A percentile compares a stretch with the other conserved stretches of the same genome.
These are phyloP conservation scores for Sphagnum magellanicum DNA, from an alignment of 228 moss, liverwort and hornwort species.

Conservation along the genomic window DNA sequence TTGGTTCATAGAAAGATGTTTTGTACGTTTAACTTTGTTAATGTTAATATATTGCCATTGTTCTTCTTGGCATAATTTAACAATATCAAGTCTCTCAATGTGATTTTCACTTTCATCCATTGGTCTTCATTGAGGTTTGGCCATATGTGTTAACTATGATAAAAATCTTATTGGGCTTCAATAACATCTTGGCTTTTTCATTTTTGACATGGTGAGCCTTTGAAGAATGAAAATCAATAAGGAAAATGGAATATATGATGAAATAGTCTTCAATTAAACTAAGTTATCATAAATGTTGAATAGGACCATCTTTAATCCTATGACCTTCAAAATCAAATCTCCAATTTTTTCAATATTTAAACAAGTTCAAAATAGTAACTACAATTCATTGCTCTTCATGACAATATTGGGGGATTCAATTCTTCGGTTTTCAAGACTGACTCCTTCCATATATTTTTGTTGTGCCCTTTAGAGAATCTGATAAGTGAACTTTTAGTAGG, in stretches of 20 bases:
- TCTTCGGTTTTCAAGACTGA: no score
- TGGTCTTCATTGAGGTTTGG: slow-evolving; percentile 97
- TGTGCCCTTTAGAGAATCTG: slow-evolving; percentile 41
- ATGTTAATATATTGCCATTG: slow-evolving; percentile 94
- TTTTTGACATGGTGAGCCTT: slow-evolving; percentile 93
- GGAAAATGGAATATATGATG: slow-evolving; percentile 93
- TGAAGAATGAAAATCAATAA: slow-evolving; percentile 92
- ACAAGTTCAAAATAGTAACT: slow-evolving; percentile 96
- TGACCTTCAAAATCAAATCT: slow-evolving; percentile 92
- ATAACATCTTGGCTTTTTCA: slow-evolving; percentile 98
- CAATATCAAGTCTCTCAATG: slow-evolving; percentile 89
- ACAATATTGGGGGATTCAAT: slow-evolving; percentile 97
- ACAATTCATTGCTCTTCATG: slow-evolving; percentile 97
- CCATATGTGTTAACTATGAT: slow-evolving; percentile 96
- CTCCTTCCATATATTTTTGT: no score
- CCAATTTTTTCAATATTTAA: slow-evolving; percentile 99
- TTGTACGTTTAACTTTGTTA: slow-evolving; percentile 93
- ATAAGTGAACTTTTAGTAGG: slow-evolving; percentile 95
- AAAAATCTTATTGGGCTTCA: slow-evolving; percentile 97
- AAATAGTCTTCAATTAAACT: slow-evolving; percentile 82
- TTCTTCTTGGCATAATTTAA: slow-evolving; percentile 99
- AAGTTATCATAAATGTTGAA: slow-evolving; percentile 96
- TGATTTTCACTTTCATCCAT: slow-evolving; percentile 99
- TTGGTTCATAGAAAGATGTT: slow-evolving; percentile 98
- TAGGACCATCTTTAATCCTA: slow-evolving; percentile 96